Evolutionary conservation across 2,329 filamentous ascomycete species (phyloP).

Genomic region (Stachybotrys chlorohalonatus): DNA sequence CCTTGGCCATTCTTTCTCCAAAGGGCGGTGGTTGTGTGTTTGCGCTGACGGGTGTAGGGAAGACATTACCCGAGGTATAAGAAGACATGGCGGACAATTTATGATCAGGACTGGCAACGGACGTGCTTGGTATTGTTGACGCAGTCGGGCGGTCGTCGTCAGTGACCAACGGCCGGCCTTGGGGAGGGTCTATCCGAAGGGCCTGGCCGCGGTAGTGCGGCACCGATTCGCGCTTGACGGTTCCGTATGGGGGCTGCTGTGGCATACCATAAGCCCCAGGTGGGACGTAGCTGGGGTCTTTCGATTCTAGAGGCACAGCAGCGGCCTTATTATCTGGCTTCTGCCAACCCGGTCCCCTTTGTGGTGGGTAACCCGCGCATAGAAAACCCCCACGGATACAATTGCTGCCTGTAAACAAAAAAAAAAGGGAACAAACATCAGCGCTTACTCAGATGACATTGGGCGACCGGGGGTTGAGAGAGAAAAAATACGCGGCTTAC

Average conservation of each 20-base stretch:
- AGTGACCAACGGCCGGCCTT: slow-evolving; percentile 43
- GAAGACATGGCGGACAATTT: slow-evolving; percentile 49
- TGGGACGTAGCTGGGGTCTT: slow-evolving; percentile 58
- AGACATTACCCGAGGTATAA: slow-evolving; percentile 44
- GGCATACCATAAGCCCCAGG: slow-evolving; percentile 55
- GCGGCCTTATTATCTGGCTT: slow-evolving; percentile 64
- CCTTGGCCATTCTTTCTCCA: slow-evolving; percentile 42
- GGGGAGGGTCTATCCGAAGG: slow-evolving; percentile 54
- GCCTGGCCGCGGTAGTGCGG: slow-evolving; percentile 52
- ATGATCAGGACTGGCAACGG: slow-evolving; percentile 48
- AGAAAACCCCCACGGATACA: slow-evolving; percentile 84
- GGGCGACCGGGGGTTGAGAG: background rate
- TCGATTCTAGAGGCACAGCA: slow-evolving; percentile 72
- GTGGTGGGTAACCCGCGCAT: slow-evolving; percentile 84
- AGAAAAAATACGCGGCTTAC: slow-evolving; percentile 42
- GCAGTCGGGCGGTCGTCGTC: slow-evolving; percentile 53
- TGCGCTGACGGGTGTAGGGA: slow-evolving; percentile 56
- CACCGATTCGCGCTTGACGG: slow-evolving; percentile 45
- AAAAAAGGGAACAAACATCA: slow-evolving; percentile 2
- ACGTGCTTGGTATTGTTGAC: slow-evolving; percentile 49
- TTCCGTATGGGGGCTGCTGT: slow-evolving; percentile 30
- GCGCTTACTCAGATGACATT: background rate
- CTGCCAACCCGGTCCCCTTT: slow-evolving; percentile 62
- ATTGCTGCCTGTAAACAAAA: slow-evolving; percentile 59
- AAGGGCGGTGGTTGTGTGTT: slow-evolving; percentile 34